Percentiles rank a stretch among this genome's conserved stretches.
These are phyloP conservation scores for Acer yangbiense DNA, from an alignment of 345 rosid genomes.

Conservation along the genomic window DNA sequence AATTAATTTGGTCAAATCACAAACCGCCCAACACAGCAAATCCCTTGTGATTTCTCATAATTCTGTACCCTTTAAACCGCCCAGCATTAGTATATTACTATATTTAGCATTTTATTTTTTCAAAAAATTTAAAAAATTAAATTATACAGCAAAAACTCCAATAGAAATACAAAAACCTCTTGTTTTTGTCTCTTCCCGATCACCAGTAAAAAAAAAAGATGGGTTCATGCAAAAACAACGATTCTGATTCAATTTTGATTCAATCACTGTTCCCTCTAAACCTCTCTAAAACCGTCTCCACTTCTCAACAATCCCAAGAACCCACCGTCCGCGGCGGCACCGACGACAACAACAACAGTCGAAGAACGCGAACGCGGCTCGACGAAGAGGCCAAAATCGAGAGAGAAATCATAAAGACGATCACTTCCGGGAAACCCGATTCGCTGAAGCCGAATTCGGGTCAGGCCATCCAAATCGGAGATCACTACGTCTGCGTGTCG, in stretches of 20 bases:
- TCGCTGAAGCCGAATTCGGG: slow-evolving; percentile 23
- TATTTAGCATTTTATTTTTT: too few relatives aligned
- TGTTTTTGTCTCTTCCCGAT: neutral
- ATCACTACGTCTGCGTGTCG: slow-evolving; percentile 18
- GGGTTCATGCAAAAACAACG: slow-evolving; percentile 9
- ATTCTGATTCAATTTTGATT: slow-evolving; percentile 8
- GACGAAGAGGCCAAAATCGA: slow-evolving; percentile 16
- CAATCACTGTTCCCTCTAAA: neutral
- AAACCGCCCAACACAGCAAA: too few relatives aligned
- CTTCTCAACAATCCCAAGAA: neutral
- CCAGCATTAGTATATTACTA: too few relatives aligned
- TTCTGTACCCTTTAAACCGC: neutral
- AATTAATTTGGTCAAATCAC: too few relatives aligned
- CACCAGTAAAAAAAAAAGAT: neutral
- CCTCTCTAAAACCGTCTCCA: neutral
- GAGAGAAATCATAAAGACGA: slow-evolving; percentile 8
- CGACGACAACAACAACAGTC: neutral
- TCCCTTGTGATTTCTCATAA: neutral
- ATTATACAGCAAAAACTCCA: neutral
- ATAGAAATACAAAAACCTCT: neutral
- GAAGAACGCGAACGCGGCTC: neutral
- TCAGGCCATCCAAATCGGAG: slow-evolving; percentile 12
- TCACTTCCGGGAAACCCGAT: slow-evolving; percentile 5
- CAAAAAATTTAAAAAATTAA: neutral
- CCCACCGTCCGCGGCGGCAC: neutral